phyloP scores from a whole-genome alignment of 2,329 filamentous ascomycete genomes.

The Trichoderma harzianum region DNA sequence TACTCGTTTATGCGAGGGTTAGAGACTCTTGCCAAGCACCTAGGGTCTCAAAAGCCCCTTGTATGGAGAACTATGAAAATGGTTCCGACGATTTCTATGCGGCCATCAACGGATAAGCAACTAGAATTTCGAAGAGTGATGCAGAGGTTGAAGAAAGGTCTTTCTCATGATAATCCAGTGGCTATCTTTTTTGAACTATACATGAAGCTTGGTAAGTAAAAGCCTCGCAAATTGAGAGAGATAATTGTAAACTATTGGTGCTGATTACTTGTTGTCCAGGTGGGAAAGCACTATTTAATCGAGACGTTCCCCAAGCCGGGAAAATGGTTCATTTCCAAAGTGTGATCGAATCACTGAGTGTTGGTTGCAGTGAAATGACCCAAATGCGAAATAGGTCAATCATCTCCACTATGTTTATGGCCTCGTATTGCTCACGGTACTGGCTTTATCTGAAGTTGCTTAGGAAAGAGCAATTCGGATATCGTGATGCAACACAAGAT shows the following conservation, averaged over 20 bases:
- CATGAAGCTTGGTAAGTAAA: background rate
- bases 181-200: background rate
- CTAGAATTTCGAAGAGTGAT: background rate
- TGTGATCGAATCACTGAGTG: background rate
- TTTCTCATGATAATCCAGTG: background rate
- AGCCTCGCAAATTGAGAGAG: background rate
- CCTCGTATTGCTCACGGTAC: background rate
- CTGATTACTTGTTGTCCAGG: background rate
- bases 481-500: background rate
- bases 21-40: background rate
- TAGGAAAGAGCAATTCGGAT: fast-evolving
- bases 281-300: fast-evolving
- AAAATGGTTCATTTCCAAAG: background rate
- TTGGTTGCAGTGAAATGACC: background rate
- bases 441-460: background rate
- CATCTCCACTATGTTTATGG: background rate
- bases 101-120: background rate
- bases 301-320: background rate
- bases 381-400: background rate
- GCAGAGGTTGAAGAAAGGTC: background rate
- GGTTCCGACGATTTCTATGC: background rate
- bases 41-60: background rate
- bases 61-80: background rate
- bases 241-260: background rate
- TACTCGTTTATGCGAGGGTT: background rate